Conservation (phyloP, 2,329 filamentous ascomycete genomes). For the Phialocephala sp. region DNA sequence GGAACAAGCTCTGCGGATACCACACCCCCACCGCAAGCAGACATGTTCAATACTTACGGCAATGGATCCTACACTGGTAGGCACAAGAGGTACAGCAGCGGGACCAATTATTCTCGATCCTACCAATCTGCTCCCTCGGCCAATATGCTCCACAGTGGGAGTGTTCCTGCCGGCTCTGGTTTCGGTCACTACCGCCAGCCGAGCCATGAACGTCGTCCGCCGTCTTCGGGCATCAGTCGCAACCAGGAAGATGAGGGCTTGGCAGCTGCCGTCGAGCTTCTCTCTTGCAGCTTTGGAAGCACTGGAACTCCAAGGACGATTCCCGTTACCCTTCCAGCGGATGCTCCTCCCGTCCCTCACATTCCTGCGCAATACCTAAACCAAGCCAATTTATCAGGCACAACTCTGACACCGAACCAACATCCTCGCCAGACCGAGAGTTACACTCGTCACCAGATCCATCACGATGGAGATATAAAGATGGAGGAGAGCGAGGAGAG, state of each 20-base stretch:
- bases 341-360: constrained; percentile 86
- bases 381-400: constrained; percentile 62
- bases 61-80: constrained; percentile 44
- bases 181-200: constrained; percentile 64
- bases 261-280: constrained; percentile 85
- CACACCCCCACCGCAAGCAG: constrained; percentile 80
- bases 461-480: constrained; percentile 66
- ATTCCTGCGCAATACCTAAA: constrained; percentile 80
- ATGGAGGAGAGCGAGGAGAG: constrained; percentile 71
- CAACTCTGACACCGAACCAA: constrained; percentile 60
- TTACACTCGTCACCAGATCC: constrained; percentile 62
- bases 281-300: constrained; percentile 84
- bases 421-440: constrained; percentile 69
- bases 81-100: constrained; percentile 65
- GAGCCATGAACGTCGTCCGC: constrained; percentile 77
- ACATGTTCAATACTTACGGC: constrained; percentile 57
- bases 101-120: constrained; percentile 71
- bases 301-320: constrained; percentile 67
- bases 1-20: constrained; percentile 87
- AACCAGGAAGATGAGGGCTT: constrained; percentile 85
- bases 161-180: constrained; percentile 56
- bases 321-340: constrained; percentile 68
- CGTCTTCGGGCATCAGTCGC: constrained; percentile 77
- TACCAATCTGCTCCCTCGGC: constrained; percentile 73
- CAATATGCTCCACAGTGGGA: constrained; percentile 57